phyloP scores from a whole-genome alignment of 2,329 filamentous ascomycete genomes.

The Colletotrichum orchidophilum region DNA sequence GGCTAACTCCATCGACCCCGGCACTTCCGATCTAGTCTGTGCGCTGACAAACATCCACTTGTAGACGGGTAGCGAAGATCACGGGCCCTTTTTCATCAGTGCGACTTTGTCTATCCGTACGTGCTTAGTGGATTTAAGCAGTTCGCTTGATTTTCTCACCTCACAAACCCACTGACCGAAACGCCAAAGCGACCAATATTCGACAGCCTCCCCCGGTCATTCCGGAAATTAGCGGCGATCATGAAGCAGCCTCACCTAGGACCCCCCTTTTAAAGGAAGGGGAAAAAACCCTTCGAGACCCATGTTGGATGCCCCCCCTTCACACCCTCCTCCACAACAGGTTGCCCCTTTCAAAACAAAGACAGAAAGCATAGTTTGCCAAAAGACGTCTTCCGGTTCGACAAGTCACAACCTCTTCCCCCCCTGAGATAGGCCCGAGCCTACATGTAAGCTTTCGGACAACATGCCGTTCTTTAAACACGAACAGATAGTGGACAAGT shows the following conservation, averaged over 20 bases:
- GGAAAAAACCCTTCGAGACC: background rate
- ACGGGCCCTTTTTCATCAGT: constrained; percentile 10
- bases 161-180: constrained; percentile 15
- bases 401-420: background rate
- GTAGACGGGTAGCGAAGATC: constrained; percentile 5
- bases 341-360: background rate
- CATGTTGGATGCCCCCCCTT: background rate
- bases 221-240: constrained; percentile 22
- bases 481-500: background rate
- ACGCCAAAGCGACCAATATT: constrained; percentile 6
- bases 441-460: background rate
- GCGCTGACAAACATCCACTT: constrained; percentile 8
- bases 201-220: constrained; percentile 21
- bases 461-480: constrained; percentile 6
- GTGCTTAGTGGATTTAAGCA: background rate
- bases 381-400: background rate
- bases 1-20: constrained; percentile 1
- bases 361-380: constrained; percentile 8
- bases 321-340: background rate
- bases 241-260: constrained; percentile 21
- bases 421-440: background rate
- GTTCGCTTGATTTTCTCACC: background rate
- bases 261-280: constrained; percentile 12
- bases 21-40: constrained; percentile 24
- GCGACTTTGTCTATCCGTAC: background rate